Percentiles rank a stretch among this genome's conserved stretches.
Evolutionary conservation across 2,329 filamentous ascomycete genomes (phyloP).

Genomic region (Xylariales sp.): DNA sequence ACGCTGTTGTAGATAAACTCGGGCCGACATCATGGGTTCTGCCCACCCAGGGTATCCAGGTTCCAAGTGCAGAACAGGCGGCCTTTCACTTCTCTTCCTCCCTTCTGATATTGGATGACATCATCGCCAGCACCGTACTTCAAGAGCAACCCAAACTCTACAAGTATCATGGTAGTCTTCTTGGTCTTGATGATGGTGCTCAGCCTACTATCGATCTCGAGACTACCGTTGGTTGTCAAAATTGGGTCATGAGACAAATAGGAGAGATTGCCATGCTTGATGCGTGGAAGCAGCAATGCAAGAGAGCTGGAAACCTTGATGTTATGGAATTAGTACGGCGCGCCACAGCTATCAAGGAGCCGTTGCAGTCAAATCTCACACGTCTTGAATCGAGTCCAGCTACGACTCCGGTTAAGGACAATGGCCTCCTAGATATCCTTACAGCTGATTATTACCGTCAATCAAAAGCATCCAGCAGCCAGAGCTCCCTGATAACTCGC

Average conservation of each 20-base stretch:
- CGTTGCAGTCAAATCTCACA: constrained; percentile 9
- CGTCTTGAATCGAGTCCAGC: neutral
- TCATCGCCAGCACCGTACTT: constrained; percentile 27
- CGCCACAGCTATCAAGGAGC: constrained; percentile 11
- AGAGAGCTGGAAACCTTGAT: constrained; percentile 10
- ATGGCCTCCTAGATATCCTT: constrained; percentile 13
- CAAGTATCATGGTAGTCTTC: constrained; percentile 18
- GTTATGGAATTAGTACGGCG: constrained; percentile 14
- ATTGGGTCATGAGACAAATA: constrained; percentile 16
- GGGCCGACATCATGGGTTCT: constrained; percentile 13
- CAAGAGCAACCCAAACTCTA: constrained; percentile 23
- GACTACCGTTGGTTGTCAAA: constrained; percentile 13
- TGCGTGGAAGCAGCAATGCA: constrained; percentile 15
- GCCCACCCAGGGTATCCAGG: constrained; percentile 7
- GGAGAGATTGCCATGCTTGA: constrained; percentile 14
- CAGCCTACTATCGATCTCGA: constrained; percentile 13
- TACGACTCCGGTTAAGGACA: neutral
- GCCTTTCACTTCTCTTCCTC: constrained; percentile 30
- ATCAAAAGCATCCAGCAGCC: constrained; percentile 6
- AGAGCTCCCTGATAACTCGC: constrained; percentile 18
- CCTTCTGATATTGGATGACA: constrained; percentile 28
- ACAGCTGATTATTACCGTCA: constrained; percentile 1
- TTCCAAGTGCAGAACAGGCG: constrained; percentile 28
- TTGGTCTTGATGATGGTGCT: constrained; percentile 7
- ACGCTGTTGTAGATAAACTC: constrained; percentile 12